Evolutionary conservation across 2,329 filamentous ascomycete genomes (phyloP), one percentile per base, ranked within the genome.

Genomic region (Colletotrichum cordylinicola): DNA sequence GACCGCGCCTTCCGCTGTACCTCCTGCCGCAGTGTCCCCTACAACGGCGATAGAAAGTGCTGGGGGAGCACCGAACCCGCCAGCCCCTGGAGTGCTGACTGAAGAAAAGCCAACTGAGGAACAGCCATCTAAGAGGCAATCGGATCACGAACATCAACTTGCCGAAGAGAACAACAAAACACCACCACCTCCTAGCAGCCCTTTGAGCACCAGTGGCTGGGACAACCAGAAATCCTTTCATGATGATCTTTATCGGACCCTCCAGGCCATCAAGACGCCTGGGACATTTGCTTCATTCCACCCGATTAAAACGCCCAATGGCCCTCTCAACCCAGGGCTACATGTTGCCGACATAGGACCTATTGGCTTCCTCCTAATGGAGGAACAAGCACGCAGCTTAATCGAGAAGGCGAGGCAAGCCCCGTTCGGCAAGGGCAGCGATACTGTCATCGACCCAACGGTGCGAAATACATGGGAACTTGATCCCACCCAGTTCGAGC

Each of bases 401-500:
- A 80, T 83, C 56, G 76, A 74, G 3, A 79, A 80, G 67, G 79
- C 80, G 10, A 79, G 76, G 4, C 81, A 83, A 56, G 82, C 82
- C 0, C 85, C 86, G 2, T 86, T 80, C 66, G 84, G 84, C 7
- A 86, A 84, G 70, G 85, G 84, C 2, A 83, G 79, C 27, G 80
- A 87, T 10, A 86, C 84, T 6, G 67, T 86, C 6, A 83, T 87
- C 15, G 86, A 88, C 70, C 83, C 82, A 1, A 52, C 81, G 6
- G 84, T 86, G 1, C 82, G 84, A 4, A 88, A 88, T 13, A 87
- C 84, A 0, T 87, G 84, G 85, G 85, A 89, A 77, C 69, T 90
- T 3, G 82, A 86, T 60, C 78, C 83, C 0, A 48, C 76, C 4
- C 82, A 87, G 27, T 87, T 89, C 70, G 74, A 80, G 6, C 79